Evolutionary conservation across 2,329 filamentous ascomycete genomes (phyloP), one percentile per base, ranked within the genome.

Genomic region (Paecilomyces dactylethromorphus): DNA sequence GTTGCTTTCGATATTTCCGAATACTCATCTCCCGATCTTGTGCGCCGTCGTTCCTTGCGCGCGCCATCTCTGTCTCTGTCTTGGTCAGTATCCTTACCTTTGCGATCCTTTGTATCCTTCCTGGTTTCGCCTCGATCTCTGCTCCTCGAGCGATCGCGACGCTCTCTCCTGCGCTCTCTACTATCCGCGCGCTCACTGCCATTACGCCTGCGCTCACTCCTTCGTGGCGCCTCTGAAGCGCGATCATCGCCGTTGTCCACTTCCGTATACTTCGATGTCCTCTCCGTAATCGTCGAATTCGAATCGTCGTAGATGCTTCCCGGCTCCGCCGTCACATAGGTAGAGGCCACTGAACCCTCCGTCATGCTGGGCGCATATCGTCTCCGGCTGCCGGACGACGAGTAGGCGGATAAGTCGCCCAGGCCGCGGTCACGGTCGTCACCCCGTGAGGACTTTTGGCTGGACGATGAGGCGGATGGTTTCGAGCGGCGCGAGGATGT

Each of bases 361-460:
- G 39, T 45, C 39, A 60, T 60, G 57, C 70, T 72, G 18, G 65
- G 54, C 11, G 68, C 62, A 56, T 67, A 65, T 52, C 68, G 69
- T 62, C 62, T 69, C 54, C 65, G 65, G 53, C 62, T 64, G 51
- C 62, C 56, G 13, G 68, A 65, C 10, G 66, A 63, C 51, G 66
- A 56, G 57, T 71, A 70, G 57, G 64, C 58, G 21, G 67, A 64
- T 62, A 72, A 60, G 62, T 74, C 72, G 56, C 69, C 71, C 63
- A 75, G 65, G 58, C 71, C 74, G 57, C 74, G 72, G 58, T 74
- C 75, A 74, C 76, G 76, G 71, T 78, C 76, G 73, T 79, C 76
- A 76, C 73, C 73, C 71, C 75, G 74, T 71, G 76, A 67, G 58
- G 74, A 71, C 66, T 74, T 77, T 64, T 69, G 73, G 61, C 69